Base-by-base conservation (phyloP, 2,329 filamentous ascomycete species). In the Aspergillus ruber region DNA sequence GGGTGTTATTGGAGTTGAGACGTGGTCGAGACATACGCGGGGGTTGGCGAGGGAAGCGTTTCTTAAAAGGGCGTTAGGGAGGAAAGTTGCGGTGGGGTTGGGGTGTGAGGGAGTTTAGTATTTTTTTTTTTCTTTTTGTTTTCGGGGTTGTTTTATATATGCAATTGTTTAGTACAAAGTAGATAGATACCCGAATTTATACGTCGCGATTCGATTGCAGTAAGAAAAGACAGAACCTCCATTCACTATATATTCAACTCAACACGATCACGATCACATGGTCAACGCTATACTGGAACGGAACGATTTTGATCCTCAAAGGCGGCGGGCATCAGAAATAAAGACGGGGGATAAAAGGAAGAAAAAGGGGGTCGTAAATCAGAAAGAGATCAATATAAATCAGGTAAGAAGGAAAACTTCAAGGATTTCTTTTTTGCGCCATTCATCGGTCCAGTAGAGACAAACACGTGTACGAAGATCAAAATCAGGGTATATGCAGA, bases 21-120 rank as follows among this genome's bases (percentile, higher is more conserved):
- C 70, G 2, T 76, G 73, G 73, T 71, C 68, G 4, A 66, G 70
- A 38, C 66, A 72, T 56, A 74, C 71, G 6, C 65, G 73, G 29
- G 69, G 72, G 40, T 55, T 75, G 21, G 72, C 72, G 1, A 60
- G 73, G n/a, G 73, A 76, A 56, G 72, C 69, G 10, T 74, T 75
- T 53, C 56, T 73, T 42, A 74, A 74, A 50, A 65, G 67, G 39
- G 72, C 71, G 9, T 51, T 76, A 46, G 72, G 71, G 33, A 63
- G 66, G 20, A 76, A 75, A 57, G 71, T 74, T 21, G 69, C 66
- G 1, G 62, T 56, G 44, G 73, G 72, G 1, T 73, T 75, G 72
- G 71, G 71, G 1, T 56, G 75, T 46, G 66, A 70, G 40, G 61
- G 60, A 46, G 6, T 15, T 20, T 15, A 15, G n/a, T 39, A n/a